phyloP scores from a whole-genome alignment of 805 yeast genomes.

The Candida oleophila region DNA sequence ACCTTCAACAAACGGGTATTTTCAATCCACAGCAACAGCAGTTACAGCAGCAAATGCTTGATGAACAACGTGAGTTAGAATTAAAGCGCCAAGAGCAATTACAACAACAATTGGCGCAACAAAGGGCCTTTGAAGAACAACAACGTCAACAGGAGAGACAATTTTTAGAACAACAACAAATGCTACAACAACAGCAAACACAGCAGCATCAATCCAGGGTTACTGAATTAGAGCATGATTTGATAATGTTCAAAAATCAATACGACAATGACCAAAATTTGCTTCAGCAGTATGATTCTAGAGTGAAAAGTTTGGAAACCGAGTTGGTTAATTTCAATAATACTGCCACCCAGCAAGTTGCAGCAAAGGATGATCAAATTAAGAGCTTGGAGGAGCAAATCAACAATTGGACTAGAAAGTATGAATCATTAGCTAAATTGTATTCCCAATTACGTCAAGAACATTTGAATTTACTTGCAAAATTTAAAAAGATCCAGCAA shows the following conservation, averaged over 20 bases:
- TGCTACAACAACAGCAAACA: conserved; percentile 64
- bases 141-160: conserved; percentile 67
- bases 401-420: conserved; percentile 76
- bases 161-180: conserved; percentile 68
- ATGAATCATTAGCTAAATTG: conserved; percentile 84
- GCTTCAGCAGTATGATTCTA: conserved; percentile 81
- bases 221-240: conserved; percentile 78
- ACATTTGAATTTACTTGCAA: conserved; percentile 74
- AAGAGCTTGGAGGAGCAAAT: conserved; percentile 70
- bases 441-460: conserved; percentile 92
- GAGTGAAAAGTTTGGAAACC: conserved; percentile 77
- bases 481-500: conserved; percentile 78
- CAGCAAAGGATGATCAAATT: conserved; percentile 73
- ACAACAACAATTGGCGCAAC: conserved; percentile 66
- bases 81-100: conserved; percentile 66
- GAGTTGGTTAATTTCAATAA: conserved; percentile 62
- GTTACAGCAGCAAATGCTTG: conserved; percentile 54
- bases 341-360: conserved; percentile 70
- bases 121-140: conserved; percentile 71
- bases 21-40: conserved; percentile 30
- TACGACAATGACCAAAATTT: conserved; percentile 82
- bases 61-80: conserved; percentile 61
- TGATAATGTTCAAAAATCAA: conserved; percentile 71
- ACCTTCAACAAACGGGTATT: conserved; percentile 56
- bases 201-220: conserved; percentile 76